A percentile compares a stretch with the other conserved stretches of the same genome.
Conservation (phyloP, 371 early-diverging fungal genomes). For the Parasitella parasitica region DNA sequence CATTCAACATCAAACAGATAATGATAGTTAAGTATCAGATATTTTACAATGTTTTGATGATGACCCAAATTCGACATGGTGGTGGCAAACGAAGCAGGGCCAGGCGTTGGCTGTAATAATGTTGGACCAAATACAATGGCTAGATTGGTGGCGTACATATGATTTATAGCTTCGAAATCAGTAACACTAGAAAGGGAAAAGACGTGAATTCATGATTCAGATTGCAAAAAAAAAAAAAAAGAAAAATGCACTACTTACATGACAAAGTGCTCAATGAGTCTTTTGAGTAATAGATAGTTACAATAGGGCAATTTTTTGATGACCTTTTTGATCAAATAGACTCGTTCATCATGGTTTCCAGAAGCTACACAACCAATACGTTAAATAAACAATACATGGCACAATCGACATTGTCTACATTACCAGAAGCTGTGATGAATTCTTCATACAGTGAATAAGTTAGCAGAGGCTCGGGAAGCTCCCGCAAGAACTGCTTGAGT, state of each 20-base stretch:
- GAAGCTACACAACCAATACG: slow-evolving; percentile 40
- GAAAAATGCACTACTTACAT: slow-evolving; percentile 49
- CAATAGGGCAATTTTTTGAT: slow-evolving; percentile 65
- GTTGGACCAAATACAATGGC: slow-evolving; percentile 89
- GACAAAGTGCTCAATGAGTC: slow-evolving; percentile 78
- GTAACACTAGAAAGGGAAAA: slow-evolving; percentile 71
- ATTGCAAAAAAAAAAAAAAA: no score
- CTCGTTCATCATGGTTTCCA: slow-evolving; percentile 77
- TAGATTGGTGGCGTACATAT: slow-evolving; percentile 86
- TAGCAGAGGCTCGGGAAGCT: slow-evolving; percentile 90
- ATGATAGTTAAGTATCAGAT: slow-evolving; percentile 80
- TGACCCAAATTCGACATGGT: slow-evolving; percentile 85
- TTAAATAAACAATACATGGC: not conserved
- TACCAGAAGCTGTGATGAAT: slow-evolving; percentile 83
- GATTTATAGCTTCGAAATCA: slow-evolving; percentile 79
- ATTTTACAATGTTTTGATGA: slow-evolving; percentile 78
- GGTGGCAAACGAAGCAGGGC: slow-evolving; percentile 68
- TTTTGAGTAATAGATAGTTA: slow-evolving; percentile 73
- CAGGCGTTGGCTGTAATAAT: slow-evolving; percentile 72
- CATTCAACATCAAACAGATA: slow-evolving; percentile 80
- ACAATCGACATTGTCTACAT: no score
- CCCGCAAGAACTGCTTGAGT: slow-evolving; percentile 91
- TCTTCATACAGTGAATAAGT: slow-evolving; percentile 81
- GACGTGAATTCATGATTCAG: no score
- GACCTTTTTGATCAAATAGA: slow-evolving; percentile 74